Evolutionary conservation across 176 grass and related monocot species (phyloP), one percentile per base, ranked within the genome.

Genomic region (Oryza officinalis): DNA sequence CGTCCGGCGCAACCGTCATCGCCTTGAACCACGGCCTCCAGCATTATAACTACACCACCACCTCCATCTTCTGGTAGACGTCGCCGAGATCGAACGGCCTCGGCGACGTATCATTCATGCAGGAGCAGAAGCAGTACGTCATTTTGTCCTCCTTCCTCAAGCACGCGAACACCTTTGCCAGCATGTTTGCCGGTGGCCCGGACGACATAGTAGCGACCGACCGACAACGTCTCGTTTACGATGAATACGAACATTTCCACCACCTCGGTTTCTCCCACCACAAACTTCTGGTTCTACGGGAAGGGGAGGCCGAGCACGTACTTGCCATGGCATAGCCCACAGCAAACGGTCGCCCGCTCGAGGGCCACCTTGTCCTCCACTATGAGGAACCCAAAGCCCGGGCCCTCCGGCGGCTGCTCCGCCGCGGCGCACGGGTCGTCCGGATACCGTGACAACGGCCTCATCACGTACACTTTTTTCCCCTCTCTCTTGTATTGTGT

Each of bases 21-120:
- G 85, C 80, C 8, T 4, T 69, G 63, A 84, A 84, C 71, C 45
- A 94, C n/a, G n/a, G n/a, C 50, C 74, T 88, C 45, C 60, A 92
- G n/a, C n/a, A n/a, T n/a, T n/a, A n/a, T n/a, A n/a, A n/a, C n/a
- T n/a, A n/a, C n/a, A n/a, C n/a, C n/a, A 84, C 71, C 45, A 94
- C 50, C 74, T 88, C 45, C 60, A 92, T 49, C 84, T 92, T 81
- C 75, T 94, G 92, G 87, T 92, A 90, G 13, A 84, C 65, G 60
- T 92, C 81, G 60, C 54, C 46, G n/a, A 32, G 64, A n/a, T 90
- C 78, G 17, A 92, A 92, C 1, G 35, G 14, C 69, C 71, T 80
- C 10, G 92, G 84, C 60, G 75, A 63, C 66, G 75, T 69, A 41
- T 92, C 81, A 4, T 85, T 38, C 15, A 85, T 45, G 38, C 12